Evolutionary conservation across 768 basidiomycete species (phyloP), one percentile per base, ranked within the genome.

Genomic region (Phaffia australis): DNA sequence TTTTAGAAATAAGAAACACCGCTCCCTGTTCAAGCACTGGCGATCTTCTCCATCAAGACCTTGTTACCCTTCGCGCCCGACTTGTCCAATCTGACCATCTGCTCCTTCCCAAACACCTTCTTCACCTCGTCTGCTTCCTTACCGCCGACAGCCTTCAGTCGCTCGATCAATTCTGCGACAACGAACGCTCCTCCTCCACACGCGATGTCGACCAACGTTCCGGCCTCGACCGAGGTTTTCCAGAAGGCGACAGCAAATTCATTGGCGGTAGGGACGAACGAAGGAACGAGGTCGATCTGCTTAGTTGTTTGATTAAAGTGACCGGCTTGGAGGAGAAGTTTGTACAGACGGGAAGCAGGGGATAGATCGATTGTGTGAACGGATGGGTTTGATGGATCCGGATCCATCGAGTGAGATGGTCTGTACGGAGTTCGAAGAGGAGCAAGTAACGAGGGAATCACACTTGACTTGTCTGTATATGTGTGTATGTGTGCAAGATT

Each of bases 321-420:
- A 0, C 92, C 92, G 6, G 92, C 92, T 73, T 93, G 89, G 1
- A 95, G 80, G 7, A 95, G 83, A 7, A 84, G 84, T 75, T 95
- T 95, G 81, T 89, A 93, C 58, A 92, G 73, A 50, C 92, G 82
- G 3, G 88, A 86, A 0, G 86, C 83, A 71, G 90, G 89, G 0
- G 89, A 83, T 16, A 91, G 80, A 72, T 93, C 86, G 66, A 93
- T 86, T 19, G 82, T 81, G 75, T 91, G 88, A 0, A 81, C 80
- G 15, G 74, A 54, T 3, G 66, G 66, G 56, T 61, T 74, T 15
- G 78, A 66, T 0, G 79, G 65, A 60, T 84, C 82, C 6, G 79
- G 72, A 25, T 70, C 70, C 58, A 46, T 69, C 35, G 29, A 69
- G 66, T 25, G 85, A 83, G 73, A 86, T 85, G 6, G 83, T 78